Base-by-base conservation (phyloP, 192 early-diverging fungal genomes). In the Coemansia sp. region DNA sequence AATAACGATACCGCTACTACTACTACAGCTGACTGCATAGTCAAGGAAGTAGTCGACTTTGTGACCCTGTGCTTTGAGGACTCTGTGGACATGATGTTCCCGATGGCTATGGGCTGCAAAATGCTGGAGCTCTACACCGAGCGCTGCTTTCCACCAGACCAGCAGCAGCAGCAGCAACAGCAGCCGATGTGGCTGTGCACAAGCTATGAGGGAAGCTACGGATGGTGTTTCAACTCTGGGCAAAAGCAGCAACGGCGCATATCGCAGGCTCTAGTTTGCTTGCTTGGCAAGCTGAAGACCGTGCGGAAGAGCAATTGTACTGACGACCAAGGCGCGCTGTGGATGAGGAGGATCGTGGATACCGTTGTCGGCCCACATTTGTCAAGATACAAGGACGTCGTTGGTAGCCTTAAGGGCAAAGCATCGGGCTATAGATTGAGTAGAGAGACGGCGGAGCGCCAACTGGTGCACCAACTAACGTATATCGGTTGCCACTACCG, bases 31-130 rank as follows among this genome's bases (percentile, higher is more conserved):
- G 30, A 38, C 1, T 26, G 30, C 35, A 45, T 73, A 5, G 48
- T 73, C 5, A 70, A 66, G 12, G 74, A 69, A 7, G 26, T 76
- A 2, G 61, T 66, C 6, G 73, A 81, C n/a, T 45, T 73, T 14
- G 71, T 73, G 14, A 16, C 66, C 1, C 69, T 71, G n/a, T 71
- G 79, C 39, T 57, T 81, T 23, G 79, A 81, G 30, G 79, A 81
- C 38, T 44, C 67, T 14, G 64, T 45, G 45, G 71, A 73, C 43
- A 69, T 75, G 6, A 41, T 69, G 33, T 75, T 75, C 30, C 12
- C 49, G n/a, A 33, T 52, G n/a, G 45, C 56, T 23, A 23, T 53
- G 9, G 51, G 51, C 21, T 9, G 46, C 18, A 49, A 2, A 6
- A 20, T 49, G 7, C 46, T 49, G 39, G 43, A n/a, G 26, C 34